phyloP scores from a whole-genome alignment of 2,329 filamentous ascomycete genomes.

The Nothopassalora personata region DNA sequence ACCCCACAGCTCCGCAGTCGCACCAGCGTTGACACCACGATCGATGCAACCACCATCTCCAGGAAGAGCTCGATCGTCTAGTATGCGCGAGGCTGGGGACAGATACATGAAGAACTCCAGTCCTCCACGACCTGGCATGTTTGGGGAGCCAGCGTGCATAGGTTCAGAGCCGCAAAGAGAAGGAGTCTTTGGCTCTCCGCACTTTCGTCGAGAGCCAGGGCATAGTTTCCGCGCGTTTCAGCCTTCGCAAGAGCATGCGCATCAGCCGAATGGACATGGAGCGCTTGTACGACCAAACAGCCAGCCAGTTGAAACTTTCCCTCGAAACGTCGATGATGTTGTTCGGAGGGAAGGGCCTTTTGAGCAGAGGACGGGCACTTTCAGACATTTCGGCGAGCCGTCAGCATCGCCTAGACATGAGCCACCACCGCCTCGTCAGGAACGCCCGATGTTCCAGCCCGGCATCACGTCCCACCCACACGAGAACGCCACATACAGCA shows the following conservation, averaged over 20 bases:
- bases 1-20: conserved; percentile 27
- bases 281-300: conserved; percentile 30
- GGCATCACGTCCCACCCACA: conserved; percentile 27
- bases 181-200: conserved; percentile 30
- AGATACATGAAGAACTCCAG: conserved; percentile 24
- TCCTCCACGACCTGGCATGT: conserved; percentile 20
- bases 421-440: conserved; percentile 17
- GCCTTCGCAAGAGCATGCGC: conserved; percentile 20
- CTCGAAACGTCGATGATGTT: conserved; percentile 20
- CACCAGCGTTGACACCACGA: conserved; percentile 32
- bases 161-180: conserved; percentile 26
- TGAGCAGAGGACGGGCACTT: conserved; percentile 20
- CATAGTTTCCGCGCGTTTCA: conserved; percentile 31
- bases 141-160: conserved; percentile 25
- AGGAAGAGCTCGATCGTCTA: conserved; percentile 34
- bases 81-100: conserved; percentile 31
- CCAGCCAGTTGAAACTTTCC: conserved; percentile 28
- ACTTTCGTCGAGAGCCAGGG: conserved; percentile 27
- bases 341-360: conserved; percentile 21
- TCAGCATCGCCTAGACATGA: conserved; percentile 15
- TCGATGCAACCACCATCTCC: conserved; percentile 47
- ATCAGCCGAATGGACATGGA: conserved; percentile 20
- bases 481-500: conserved; percentile 21
- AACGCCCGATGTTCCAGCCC: conserved; percentile 22
- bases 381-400: conserved; percentile 26